Evolutionary conservation across 1,284 basidiomycete species (phyloP), one percentile per base, ranked within the genome.

Genomic region (Sporisorium reilianum): DNA sequence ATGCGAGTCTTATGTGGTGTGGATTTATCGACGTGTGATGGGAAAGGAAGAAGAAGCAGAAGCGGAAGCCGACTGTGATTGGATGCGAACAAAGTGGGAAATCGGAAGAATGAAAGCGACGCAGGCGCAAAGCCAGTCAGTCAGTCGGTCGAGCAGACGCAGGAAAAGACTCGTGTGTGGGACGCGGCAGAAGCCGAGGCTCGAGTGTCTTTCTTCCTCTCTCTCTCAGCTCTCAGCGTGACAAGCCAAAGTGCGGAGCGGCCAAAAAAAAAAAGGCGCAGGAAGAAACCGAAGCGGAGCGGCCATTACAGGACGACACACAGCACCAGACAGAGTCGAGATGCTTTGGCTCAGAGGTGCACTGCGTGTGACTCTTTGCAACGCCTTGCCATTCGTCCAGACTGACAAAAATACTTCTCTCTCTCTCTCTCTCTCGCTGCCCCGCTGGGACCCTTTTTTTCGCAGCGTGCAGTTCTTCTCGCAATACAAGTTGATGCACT

Each of bases 311-410:
- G 65, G 65, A 34, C 48, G 46, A 56, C 58, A 38, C 36, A 38
- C 10, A 48, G 45, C 44, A 51, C 51, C 55, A 58, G 23, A 45
- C 59, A 41, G 42, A 40, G 38, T 45, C 38, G 12, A 53, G 51
- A 48, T 54, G 5, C 50, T 52, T 34, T n/a, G n/a, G n/a, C n/a
- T n/a, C n/a, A 28, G 12, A 23, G 25, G 6, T 28, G 25, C 45
- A 28, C 14, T 55, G 26, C 1, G 44, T 42, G 60, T 69, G 66
- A 69, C 66, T 69, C 66, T 69, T 57, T 51, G 53, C 34, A 55
- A 42, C 55, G 65, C 46, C 28, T 41, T 68, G 41, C 51, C 60
- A 68, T 68, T 68, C 59, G 65, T 58, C 51, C 28, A 38, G 14
- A 8, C 20, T 34, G 6, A 34, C 38, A 41, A 20, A 41, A 22